A percentile compares a stretch with the other conserved stretches of the same genome.
Evolutionary conservation across 148 eudicot species (phyloP).

Genomic region (Spergularia marina): DNA sequence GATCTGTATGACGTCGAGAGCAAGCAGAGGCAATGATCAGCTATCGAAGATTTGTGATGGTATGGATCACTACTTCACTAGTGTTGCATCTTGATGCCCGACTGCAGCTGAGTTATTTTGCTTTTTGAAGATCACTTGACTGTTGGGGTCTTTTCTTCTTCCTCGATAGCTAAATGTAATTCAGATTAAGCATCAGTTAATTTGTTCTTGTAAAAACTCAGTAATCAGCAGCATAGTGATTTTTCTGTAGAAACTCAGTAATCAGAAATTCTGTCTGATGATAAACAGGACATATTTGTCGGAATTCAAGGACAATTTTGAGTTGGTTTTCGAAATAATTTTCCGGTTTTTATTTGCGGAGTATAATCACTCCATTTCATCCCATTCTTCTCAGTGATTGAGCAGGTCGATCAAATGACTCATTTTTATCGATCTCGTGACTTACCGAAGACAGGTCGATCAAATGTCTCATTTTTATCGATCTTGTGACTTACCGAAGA

Average conservation of each 20-base stretch:
- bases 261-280: neutral
- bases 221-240: neutral
- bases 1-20: conserved; percentile 57
- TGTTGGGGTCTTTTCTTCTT: conserved; percentile 9
- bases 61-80: neutral
- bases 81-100: neutral
- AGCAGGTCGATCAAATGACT: too few species aligned
- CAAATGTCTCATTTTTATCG: too few species aligned
- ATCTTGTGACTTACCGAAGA: too few species aligned
- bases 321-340: neutral
- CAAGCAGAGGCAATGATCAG: conserved; percentile 32
- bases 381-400: too few species aligned
- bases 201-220: neutral
- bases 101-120: neutral
- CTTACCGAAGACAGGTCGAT: too few species aligned
- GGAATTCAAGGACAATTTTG: neutral
- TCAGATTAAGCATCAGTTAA: neutral
- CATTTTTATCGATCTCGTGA: too few species aligned
- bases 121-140: neutral
- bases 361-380: too few species aligned
- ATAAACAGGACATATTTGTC: neutral
- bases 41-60: conserved; percentile 4
- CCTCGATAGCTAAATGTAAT: neutral
- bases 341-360: too few species aligned
- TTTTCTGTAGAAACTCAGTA: neutral